Percentiles rank a stretch among this genome's conserved stretches.
Evolutionary conservation across 495 filamentous ascomycete genomes (phyloP).

Genomic region (Trichocladium antarcticum): DNA sequence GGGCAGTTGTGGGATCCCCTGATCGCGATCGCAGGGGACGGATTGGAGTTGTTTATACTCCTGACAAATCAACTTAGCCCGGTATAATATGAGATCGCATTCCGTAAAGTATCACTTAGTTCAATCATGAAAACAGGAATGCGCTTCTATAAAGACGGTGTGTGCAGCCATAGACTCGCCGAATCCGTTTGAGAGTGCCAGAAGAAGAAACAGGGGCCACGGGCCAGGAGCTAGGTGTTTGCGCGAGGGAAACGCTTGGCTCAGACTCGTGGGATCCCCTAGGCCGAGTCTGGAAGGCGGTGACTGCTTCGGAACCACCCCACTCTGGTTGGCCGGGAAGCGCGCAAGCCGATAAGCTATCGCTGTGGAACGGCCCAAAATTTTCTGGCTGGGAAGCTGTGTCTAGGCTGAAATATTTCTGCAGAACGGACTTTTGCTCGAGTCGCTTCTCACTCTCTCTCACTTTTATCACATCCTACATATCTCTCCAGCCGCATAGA

Average conservation of each 20-base stretch:
- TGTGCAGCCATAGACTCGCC: too few relatives aligned
- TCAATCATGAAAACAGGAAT: too few relatives aligned
- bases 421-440: constrained; percentile 8
- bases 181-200: too few relatives aligned
- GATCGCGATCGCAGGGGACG: too few relatives aligned
- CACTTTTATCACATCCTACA: background rate
- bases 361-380: constrained; percentile 11
- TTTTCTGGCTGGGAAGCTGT: constrained; percentile 13
- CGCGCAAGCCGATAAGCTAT: constrained; percentile 20
- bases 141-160: too few relatives aligned
- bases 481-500: background rate
- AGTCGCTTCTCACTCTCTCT: background rate
- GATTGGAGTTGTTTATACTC: too few relatives aligned
- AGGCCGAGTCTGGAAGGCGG: constrained; percentile 3
- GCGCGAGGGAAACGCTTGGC: too few relatives aligned
- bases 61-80: too few relatives aligned
- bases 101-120: too few relatives aligned
- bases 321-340: constrained; percentile 11
- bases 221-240: too few relatives aligned
- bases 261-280: background rate
- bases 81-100: too few relatives aligned
- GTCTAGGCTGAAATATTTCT: constrained; percentile 12
- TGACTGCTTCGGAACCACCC: background rate
- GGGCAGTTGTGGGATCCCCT: background rate
- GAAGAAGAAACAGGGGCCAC: too few relatives aligned